Evolutionary conservation across 2,329 filamentous ascomycete species (phyloP), one percentile per base, ranked within the genome.

Genomic region (Exophiala oligosperma): DNA sequence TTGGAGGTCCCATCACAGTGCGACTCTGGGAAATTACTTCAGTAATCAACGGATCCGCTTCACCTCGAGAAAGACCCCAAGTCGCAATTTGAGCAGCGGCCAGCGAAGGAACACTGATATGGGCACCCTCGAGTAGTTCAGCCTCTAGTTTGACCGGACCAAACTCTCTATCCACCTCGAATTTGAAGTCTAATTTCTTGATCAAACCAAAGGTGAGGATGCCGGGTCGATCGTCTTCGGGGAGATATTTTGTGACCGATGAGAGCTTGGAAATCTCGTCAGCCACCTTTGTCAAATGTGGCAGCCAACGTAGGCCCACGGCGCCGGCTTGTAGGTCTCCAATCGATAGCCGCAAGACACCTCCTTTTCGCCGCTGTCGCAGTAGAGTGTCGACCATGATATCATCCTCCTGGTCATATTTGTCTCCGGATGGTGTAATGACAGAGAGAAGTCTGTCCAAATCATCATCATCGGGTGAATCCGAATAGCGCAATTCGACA

Each of bases 341-440:
- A 4, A 95, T 70, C 2, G 83, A 85, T 4, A 90, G 72, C 49
- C 91, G 86, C 29, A 97, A 77, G 5, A 97, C 88, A 8, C 90
- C 87, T 0, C 93, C 94, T 73, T 97, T 93, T 53, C 88, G 84
- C 59, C 94, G 82, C 72, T 99, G 94, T 23, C 90, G 83, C 12
- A 97, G 76, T 0, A 99, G 79, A 0, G 91, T 97, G 66, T 97
- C 93, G 23, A 99, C 84, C 80, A 99, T 87, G 60, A 99, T 96
- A 68, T 97, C 93, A 66, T 97, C 91, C 60, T 95, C 90, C 48
- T 87, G 85, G 60, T 93, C 88, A 67, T 94, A 97, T 63, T 92
- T 91, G 71, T 94, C 86, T 64, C 92, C 94, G 0, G 92, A 96
- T 0, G 94, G 95, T 5, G 90, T 96, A 55, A 99, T 90, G 52